These are phyloP conservation scores for Tetracentron sinense DNA, from an alignment of 164 flowering plant species.

Conservation along the genomic window DNA sequence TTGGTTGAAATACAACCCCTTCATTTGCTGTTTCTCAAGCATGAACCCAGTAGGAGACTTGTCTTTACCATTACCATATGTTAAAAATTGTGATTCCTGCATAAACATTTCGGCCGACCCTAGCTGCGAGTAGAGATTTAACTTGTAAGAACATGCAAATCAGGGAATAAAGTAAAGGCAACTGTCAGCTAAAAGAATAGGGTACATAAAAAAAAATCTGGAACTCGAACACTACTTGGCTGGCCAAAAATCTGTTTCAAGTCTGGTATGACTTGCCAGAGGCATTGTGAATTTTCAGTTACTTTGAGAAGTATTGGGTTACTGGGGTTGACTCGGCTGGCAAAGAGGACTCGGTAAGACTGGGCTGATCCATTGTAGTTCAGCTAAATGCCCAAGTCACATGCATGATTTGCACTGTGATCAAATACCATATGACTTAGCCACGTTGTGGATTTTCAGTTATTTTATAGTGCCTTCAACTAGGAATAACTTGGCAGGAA, in stretches of 20 bases:
- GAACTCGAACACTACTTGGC: background rate
- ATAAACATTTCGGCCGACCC: constrained; percentile 77
- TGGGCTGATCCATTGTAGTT: background rate
- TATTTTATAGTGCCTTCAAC: no score
- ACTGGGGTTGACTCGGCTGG: background rate
- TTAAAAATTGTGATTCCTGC: constrained; percentile 69
- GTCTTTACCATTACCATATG: constrained; percentile 80
- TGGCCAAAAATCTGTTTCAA: background rate
- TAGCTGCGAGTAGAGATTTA: constrained; percentile 51
- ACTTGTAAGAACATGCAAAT: constrained; percentile 9
- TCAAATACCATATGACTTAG: no score
- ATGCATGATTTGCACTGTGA: background rate
- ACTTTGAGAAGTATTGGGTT: background rate
- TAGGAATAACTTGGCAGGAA: no score
- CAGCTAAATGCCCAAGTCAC: background rate
- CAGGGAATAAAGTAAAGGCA: constrained; percentile 1
- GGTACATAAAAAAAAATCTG: background rate
- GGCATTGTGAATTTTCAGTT: background rate
- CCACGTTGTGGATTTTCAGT: no score
- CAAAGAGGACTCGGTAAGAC: background rate
- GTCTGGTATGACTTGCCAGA: background rate
- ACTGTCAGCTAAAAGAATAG: background rate
- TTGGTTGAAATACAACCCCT: constrained; percentile 85
- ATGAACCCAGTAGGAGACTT: constrained; percentile 86
- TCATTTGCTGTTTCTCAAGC: constrained; percentile 85